phyloP scores from a whole-genome alignment of 306 rosid species.

The Acacia confusa region DNA sequence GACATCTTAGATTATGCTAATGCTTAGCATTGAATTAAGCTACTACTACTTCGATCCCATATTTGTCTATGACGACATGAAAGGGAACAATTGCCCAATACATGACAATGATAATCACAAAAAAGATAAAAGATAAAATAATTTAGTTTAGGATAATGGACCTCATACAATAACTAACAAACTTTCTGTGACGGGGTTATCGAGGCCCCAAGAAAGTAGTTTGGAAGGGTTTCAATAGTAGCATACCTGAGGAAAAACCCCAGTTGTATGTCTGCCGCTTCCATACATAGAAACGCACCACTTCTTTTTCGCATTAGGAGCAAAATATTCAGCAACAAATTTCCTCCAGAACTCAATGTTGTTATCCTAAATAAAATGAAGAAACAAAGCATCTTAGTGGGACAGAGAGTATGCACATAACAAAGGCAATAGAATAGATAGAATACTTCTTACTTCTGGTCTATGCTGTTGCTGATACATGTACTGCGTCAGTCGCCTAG shows the following conservation, averaged over 20 bases:
- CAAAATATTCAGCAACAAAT: constrained; percentile 89
- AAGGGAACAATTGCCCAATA: background rate
- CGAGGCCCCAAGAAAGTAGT: constrained; percentile 31
- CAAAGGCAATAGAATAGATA: background rate
- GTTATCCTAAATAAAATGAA: constrained; percentile 65
- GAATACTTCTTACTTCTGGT: constrained; percentile 67
- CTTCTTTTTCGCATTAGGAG: constrained; percentile 93
- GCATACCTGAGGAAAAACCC: constrained; percentile 96
- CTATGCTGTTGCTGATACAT: constrained; percentile 93
- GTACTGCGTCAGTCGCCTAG: constrained; percentile 85
- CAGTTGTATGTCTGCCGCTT: constrained; percentile 90
- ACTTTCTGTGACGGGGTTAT: constrained; percentile 38
- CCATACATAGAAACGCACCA: constrained; percentile 99
- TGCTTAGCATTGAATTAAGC: background rate
- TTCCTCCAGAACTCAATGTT: constrained; percentile 97
- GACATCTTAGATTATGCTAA: constrained; percentile 16
- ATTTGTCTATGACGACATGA: constrained; percentile 1
- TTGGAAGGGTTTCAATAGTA: constrained; percentile 32
- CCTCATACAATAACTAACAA: constrained; percentile 31
- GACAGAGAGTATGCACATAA: constrained; percentile 8
- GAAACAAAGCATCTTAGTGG: constrained; percentile 27
- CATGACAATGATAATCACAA: constrained; percentile 6
- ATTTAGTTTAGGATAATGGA: constrained; percentile 16
- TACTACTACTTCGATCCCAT: constrained; percentile 10
- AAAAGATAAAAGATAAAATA: constrained; percentile 26